phyloP scores from a whole-genome alignment of 225 moss, liverwort and hornwort genomes.

The Pseudisothecium myosuroides region DNA sequence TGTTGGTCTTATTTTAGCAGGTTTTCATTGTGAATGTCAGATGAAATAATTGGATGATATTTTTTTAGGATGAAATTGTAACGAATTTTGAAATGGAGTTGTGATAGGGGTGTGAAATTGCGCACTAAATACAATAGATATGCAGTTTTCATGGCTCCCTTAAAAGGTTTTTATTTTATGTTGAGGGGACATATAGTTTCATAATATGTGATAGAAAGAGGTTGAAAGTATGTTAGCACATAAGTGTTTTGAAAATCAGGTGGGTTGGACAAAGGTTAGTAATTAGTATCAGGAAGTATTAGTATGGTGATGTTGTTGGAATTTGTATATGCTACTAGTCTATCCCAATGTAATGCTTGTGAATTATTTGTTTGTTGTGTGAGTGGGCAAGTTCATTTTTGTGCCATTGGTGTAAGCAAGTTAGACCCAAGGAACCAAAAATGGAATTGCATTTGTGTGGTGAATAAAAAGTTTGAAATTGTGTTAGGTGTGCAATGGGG shows the following conservation, averaged over 20 bases:
- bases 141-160: neutral
- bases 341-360: neutral
- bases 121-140: neutral
- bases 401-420: neutral
- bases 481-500: neutral
- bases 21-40: rapidly evolving
- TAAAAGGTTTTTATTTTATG: too few species aligned
- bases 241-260: rapidly evolving
- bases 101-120: too few species aligned
- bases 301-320: neutral
- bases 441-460: neutral
- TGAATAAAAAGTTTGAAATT: neutral
- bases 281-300: neutral
- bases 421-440: rapidly evolving
- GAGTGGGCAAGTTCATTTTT: too few species aligned
- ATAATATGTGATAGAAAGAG: too few species aligned
- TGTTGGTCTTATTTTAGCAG: neutral
- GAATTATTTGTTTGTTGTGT: neutral
- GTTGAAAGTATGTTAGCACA: neutral
- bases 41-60: neutral
- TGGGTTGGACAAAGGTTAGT: neutral
- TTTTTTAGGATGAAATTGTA: rapidly evolving
- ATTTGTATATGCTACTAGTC: neutral
- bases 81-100: too few species aligned
- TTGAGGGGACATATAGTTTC: too few species aligned